These are phyloP conservation scores for Penicillium concentricum DNA, from an alignment of 2,329 filamentous ascomycete species.

Conservation along the genomic window DNA sequence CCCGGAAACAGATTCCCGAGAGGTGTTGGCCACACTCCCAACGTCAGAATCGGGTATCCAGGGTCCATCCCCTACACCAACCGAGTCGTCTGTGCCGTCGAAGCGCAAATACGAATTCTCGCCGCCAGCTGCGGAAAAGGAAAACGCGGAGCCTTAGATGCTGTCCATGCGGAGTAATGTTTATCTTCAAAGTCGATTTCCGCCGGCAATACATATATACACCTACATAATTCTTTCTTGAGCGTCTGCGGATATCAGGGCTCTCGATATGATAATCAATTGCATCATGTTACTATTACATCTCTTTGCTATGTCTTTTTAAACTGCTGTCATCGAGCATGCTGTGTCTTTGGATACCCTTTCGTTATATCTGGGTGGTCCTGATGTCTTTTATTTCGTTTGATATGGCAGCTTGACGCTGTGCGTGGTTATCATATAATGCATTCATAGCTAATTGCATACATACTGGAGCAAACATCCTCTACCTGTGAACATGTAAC, in stretches of 20 bases:
- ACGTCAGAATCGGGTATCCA: slow-evolving; percentile 24
- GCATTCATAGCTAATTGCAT: slow-evolving; percentile 17
- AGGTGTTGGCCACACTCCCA: slow-evolving; percentile 21
- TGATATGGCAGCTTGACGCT: slow-evolving; percentile 1
- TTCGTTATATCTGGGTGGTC: slow-evolving; percentile 11
- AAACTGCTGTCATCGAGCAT: not conserved
- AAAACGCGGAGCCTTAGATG: slow-evolving; percentile 26
- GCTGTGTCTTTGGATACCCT: slow-evolving; percentile 18
- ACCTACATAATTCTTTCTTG: slow-evolving; percentile 9
- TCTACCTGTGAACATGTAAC: not conserved
- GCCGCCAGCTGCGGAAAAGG: slow-evolving; percentile 20
- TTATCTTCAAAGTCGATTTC: slow-evolving; percentile 1
- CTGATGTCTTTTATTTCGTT: not conserved
- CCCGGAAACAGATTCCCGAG: slow-evolving; percentile 26
- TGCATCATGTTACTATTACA: slow-evolving; percentile 5
- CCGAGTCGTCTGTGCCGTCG: slow-evolving; percentile 17
- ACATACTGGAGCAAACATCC: not conserved
- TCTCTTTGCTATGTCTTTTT: not conserved
- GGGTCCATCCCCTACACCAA: slow-evolving; percentile 10
- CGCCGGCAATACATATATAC: not conserved
- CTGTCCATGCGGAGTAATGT: slow-evolving; percentile 20
- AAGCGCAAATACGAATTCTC: slow-evolving; percentile 26
- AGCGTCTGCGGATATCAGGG: not conserved
- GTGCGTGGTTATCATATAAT: slow-evolving; percentile 6
- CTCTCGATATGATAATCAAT: slow-evolving; percentile 10